Evolutionary conservation across 208 protist genomes (phyloP).

Genomic region (Spongospora subterranea): DNA sequence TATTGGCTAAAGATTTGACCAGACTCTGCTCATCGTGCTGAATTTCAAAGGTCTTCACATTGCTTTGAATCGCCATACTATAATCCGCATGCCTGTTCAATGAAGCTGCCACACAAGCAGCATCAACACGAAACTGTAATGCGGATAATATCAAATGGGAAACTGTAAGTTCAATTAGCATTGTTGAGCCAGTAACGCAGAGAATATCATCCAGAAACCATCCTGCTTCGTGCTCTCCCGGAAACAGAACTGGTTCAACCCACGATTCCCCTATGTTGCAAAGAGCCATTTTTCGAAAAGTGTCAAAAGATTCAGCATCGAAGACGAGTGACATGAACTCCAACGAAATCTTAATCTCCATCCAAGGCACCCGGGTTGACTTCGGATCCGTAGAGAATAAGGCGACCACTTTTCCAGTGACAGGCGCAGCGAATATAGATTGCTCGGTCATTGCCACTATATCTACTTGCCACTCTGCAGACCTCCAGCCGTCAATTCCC

Average conservation of each 20-base stretch:
- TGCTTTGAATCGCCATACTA: neutral
- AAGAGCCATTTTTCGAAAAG: too few relatives aligned
- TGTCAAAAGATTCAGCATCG: neutral
- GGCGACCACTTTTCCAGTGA: neutral
- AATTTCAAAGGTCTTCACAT: neutral
- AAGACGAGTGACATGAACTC: neutral
- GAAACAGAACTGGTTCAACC: neutral
- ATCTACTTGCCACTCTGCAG: constrained; percentile 16
- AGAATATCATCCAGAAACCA: constrained; percentile 50
- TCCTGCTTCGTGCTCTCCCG: neutral
- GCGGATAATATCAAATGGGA: neutral
- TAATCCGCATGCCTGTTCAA: neutral
- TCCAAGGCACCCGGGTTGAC: neutral
- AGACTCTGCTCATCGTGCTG: neutral
- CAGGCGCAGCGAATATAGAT: neutral
- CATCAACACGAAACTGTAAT: neutral
- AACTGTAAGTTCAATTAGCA: neutral
- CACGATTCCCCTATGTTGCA: neutral
- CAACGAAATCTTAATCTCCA: neutral
- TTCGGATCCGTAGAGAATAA: neutral
- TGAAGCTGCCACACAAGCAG: neutral
- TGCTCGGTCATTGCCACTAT: neutral
- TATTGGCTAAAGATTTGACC: neutral
- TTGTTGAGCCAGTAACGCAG: neutral
- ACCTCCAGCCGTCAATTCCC: neutral